Base-by-base conservation (phyloP, 2,329 filamentous ascomycete genomes). In the Exserohilum rostratum region DNA sequence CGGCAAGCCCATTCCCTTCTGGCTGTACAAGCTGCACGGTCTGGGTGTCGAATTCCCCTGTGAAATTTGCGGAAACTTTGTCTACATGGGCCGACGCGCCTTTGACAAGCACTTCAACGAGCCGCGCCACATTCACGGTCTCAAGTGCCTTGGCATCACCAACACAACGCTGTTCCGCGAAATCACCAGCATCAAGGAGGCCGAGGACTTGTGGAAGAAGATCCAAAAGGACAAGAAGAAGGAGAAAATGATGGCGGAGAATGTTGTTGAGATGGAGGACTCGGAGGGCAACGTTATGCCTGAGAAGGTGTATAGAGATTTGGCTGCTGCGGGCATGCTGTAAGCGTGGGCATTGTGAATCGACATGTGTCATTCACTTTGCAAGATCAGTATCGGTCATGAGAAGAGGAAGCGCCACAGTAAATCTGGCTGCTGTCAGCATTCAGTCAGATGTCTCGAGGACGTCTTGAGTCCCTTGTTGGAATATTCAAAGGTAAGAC, bases 91-190 rank as follows among this genome's bases (percentile, higher is more conserved):
- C 13, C 85, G 95, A 20, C 86, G 95, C 45, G 93, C 93, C 1
- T 99, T 97, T 67, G 95, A 99, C 73, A 99, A 99, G 81, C 95
- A 99, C 75, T 99, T 99, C 79, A 96, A 93, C 64, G 95, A 99
- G 76, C 87, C 90, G 7, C 83, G 92, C 48, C 95, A 99, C 72
- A 90, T 98, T 44, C 95, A 96, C 71, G 95, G 95, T 0, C 79
- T 99, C 63, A 95, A 96, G 75, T 96, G 93, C 70, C 79, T 99
- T 46, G 96, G 96, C 17, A 95, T 99, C 71, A 96, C 89, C 10
- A 95, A 96, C 71, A 92, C 92, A 2, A 88, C 88, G 25, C 80
- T 99, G 13, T 99, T 97, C 82, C 82, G 95, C 46, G 96, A 99
- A 69, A 99, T 99, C 57, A 96, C 90, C 0, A 86, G 85, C 46